Evolutionary conservation across 768 basidiomycete genomes (phyloP), one percentile per base, ranked within the genome.

Genomic region (Galerina marginata): DNA sequence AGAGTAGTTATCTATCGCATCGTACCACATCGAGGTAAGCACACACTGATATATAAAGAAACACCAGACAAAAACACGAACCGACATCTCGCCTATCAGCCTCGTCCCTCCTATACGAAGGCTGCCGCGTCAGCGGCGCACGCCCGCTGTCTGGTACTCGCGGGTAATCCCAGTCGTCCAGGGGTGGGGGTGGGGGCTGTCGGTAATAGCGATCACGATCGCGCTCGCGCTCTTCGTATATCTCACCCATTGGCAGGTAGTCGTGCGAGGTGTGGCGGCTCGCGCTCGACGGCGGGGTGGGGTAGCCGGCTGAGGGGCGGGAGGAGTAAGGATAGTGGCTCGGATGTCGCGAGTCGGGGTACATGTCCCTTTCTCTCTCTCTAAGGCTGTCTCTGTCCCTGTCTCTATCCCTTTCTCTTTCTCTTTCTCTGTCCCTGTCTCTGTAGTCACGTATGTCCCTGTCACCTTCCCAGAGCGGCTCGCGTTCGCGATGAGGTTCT

Each of bases 151-250:
- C 67, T 14, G 61, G 36, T 33, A 62, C 44, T 25, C 38, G 40
- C 43, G 45, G 39, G 45, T 67, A 63, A 11, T 64, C 66, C 56
- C 60, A 65, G 3, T 69, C 65, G 11, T 69, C 68, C 12, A 61
- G 60, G 25, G 51, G 15, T 12, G 23, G 23, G 10, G 2, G 40
- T 4, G 39, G 23, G 29, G 20, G 20, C 20, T 20, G 20, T 38
- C 51, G 51, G 23, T 46, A 55, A 36, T 38, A 46, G 20, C 54
- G 54, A 11, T 40, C 10, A 33, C 43, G 54, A 6, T 58, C 56
- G 6, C 56, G 48, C n/a, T 66, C 67, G 26, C 63, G 66, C 6
- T 65, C 63, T 14, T 70, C 67, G 39, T 61, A 68, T 25, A 57
- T 16, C 9, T 67, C 63, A 16, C 59, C 51, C 53, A 60, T 62